Evolutionary conservation across 2,329 filamentous ascomycete species (phyloP).

Genomic region (Verticillium tricorpus): DNA sequence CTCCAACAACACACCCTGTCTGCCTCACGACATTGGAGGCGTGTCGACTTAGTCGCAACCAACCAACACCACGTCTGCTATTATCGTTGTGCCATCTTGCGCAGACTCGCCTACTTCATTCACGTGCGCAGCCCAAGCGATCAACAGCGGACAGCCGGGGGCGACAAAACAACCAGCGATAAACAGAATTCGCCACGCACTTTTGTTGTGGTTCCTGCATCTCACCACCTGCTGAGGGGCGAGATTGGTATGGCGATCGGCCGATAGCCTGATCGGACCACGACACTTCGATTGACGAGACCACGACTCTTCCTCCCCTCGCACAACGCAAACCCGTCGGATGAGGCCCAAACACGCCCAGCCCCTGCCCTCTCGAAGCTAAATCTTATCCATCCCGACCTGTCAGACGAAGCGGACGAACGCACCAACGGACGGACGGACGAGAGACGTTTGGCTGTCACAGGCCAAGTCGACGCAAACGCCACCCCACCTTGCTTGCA

Average conservation of each 20-base stretch:
- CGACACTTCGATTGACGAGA: neutral
- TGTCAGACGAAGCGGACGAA: neutral
- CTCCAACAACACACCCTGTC: neutral
- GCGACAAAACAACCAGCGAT: neutral
- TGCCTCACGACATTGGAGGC: too few species aligned
- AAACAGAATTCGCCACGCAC: neutral
- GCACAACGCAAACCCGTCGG: neutral
- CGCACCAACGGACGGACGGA: neutral
- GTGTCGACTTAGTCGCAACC: too few species aligned
- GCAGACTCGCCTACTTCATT: too few species aligned
- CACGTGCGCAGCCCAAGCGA: too few species aligned
- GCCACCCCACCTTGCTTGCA: neutral
- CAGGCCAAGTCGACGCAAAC: neutral
- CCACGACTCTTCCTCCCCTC: neutral
- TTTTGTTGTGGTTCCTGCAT: constrained; percentile 8
- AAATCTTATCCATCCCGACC: neutral
- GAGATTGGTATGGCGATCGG: constrained; percentile 1
- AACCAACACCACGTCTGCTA: too few species aligned
- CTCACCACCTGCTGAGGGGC: neutral
- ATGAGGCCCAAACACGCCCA: too few species aligned
- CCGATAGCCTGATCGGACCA: neutral
- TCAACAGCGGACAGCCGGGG: too few species aligned
- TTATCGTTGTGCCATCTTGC: too few species aligned
- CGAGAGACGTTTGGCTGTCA: neutral
- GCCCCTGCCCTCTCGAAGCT: neutral